Conservation (phyloP, 2,329 filamentous ascomycete species). For the Alternaria alternata region DNA sequence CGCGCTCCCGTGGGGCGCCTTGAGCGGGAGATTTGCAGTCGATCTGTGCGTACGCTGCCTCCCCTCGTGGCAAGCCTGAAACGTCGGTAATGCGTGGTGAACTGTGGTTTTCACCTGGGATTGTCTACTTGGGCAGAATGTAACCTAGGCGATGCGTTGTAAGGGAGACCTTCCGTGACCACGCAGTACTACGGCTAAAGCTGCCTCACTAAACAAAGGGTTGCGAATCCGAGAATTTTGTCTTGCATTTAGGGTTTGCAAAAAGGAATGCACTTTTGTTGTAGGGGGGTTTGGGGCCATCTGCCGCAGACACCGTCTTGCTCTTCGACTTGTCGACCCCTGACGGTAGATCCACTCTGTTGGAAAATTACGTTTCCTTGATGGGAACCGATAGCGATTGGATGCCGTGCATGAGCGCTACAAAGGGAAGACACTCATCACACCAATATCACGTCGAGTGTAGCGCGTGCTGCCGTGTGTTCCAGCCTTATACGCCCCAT, state of each 20-base stretch:
- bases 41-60: slow-evolving; percentile 18
- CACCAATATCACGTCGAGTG: not conserved
- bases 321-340: slow-evolving; percentile 1
- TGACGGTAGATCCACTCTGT: not conserved
- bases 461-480: slow-evolving; percentile 15
- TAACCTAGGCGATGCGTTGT: slow-evolving; percentile 1
- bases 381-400: slow-evolving; percentile 1
- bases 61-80: slow-evolving; percentile 22
- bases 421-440: not conserved
- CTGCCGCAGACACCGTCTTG: slow-evolving; percentile 3
- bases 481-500: slow-evolving; percentile 9
- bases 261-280: not conserved
- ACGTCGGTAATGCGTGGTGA: slow-evolving; percentile 12
- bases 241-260: slow-evolving; percentile 8
- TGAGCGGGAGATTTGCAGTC: slow-evolving; percentile 25
- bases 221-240: not conserved
- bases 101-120: slow-evolving; percentile 9
- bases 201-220: not conserved
- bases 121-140: slow-evolving; percentile 3
- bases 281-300: not conserved
- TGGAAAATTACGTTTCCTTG: slow-evolving; percentile 3
- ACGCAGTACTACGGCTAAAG: not conserved
- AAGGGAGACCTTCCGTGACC: not conserved
- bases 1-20: slow-evolving; percentile 13
- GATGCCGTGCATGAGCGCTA: not conserved